Conservation (phyloP, 768 basidiomycete genomes). For the Leccinellum rugosiceps region DNA sequence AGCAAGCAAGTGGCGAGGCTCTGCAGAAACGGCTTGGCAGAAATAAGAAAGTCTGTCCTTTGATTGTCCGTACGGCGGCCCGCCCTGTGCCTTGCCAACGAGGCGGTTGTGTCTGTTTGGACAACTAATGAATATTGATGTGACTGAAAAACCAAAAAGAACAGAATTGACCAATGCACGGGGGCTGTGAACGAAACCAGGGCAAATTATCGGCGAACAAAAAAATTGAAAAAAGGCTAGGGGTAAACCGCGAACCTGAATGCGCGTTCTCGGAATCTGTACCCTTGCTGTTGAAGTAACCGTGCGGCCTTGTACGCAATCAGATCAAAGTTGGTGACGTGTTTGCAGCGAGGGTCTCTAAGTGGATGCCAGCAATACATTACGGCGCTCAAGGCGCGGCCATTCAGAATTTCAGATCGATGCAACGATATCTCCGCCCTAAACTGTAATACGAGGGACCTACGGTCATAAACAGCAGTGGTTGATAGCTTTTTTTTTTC, state of each 20-base stretch:
- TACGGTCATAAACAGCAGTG: slow-evolving; percentile 5
- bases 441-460: slow-evolving; percentile 13
- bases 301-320: slow-evolving; percentile 27
- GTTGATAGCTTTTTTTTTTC: background rate
- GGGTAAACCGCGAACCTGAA: slow-evolving; percentile 25
- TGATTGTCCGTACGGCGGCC: slow-evolving; percentile 7
- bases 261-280: slow-evolving; percentile 21
- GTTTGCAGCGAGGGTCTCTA: slow-evolving; percentile 25
- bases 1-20: slow-evolving; percentile 23
- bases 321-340: slow-evolving; percentile 27
- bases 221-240: slow-evolving; percentile 5
- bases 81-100: slow-evolving; percentile 16
- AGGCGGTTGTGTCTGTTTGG: slow-evolving; percentile 9
- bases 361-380: slow-evolving; percentile 27
- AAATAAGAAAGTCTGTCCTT: slow-evolving; percentile 12
- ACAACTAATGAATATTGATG: slow-evolving; percentile 9
- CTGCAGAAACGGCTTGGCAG: slow-evolving; percentile 14
- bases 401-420: background rate
- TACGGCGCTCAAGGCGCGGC: slow-evolving; percentile 22
- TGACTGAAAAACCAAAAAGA: slow-evolving; percentile 12
- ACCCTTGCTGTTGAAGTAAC: slow-evolving; percentile 21
- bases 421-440: slow-evolving; percentile 21
- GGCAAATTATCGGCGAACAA: slow-evolving; percentile 6
- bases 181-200: slow-evolving; percentile 15
- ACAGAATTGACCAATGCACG: slow-evolving; percentile 9